These are phyloP conservation scores for Asterella californica DNA, from an alignment of 225 moss, liverwort and hornwort species.

Conservation along the genomic window DNA sequence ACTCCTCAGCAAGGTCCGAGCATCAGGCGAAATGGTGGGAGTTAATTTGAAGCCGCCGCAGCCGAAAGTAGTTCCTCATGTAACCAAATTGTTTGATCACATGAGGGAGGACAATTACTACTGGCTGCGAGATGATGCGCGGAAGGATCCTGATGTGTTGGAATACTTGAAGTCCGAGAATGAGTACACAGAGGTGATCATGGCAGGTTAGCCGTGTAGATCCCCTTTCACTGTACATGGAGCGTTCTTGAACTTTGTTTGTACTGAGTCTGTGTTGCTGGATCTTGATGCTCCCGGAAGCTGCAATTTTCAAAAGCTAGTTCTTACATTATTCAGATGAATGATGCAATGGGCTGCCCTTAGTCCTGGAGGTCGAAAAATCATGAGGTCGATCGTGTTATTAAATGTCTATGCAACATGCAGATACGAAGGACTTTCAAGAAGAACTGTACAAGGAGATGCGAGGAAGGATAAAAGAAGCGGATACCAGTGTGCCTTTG, in stretches of 20 bases:
- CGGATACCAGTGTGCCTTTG: slow-evolving; percentile 55
- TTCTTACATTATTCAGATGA: background rate
- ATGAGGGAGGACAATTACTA: slow-evolving; percentile 63
- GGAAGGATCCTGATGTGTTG: slow-evolving; percentile 69
- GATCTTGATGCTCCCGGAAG: background rate
- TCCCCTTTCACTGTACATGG: background rate
- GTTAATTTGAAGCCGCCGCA: slow-evolving; percentile 45
- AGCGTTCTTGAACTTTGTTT: background rate
- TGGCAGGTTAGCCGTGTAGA: slow-evolving; percentile 54
- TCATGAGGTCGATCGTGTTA: background rate
- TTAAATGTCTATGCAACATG: background rate
- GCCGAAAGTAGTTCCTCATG: slow-evolving; percentile 63
- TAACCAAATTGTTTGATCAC: slow-evolving; percentile 62
- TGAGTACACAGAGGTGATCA: slow-evolving; percentile 65
- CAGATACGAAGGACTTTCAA: slow-evolving; percentile 70
- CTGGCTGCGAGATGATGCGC: slow-evolving; percentile 85
- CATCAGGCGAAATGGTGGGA: slow-evolving; percentile 25
- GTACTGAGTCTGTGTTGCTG: background rate
- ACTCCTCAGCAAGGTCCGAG: background rate
- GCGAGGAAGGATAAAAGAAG: slow-evolving; percentile 80
- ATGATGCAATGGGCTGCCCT: background rate
- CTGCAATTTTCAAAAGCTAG: background rate
- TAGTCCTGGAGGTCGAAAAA: background rate
- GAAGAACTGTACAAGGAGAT: slow-evolving; percentile 76
- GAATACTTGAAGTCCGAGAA: slow-evolving; percentile 81